A percentile compares a stretch with the other conserved stretches of the same genome.
These are phyloP conservation scores for Diaporthe helianthi DNA, from an alignment of 2,329 filamentous ascomycete species.

Conservation along the genomic window DNA sequence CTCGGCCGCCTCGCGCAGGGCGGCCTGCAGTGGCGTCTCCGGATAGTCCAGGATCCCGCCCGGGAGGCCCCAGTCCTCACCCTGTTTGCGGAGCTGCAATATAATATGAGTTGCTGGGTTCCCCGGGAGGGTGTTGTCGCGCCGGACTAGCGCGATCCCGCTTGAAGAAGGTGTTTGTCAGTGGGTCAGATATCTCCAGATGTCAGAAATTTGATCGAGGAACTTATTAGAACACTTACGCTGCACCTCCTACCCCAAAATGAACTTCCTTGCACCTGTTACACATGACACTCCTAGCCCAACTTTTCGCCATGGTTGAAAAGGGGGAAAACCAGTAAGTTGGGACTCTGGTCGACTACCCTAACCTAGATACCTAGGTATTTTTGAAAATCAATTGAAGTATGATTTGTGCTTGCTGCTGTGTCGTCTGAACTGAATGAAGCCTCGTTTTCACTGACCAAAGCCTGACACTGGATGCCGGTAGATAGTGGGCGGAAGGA, in stretches of 20 bases:
- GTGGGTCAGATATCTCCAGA: background rate
- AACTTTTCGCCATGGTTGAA: background rate
- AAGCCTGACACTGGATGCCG: background rate
- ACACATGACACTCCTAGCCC: background rate
- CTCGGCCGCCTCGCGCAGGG: conserved; percentile 22
- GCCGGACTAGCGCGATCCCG: conserved; percentile 8
- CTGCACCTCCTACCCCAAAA: background rate
- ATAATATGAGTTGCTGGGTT: background rate
- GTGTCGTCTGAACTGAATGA: background rate
- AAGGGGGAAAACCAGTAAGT: too few relatives aligned
- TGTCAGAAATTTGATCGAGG: too few relatives aligned
- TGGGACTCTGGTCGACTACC: background rate
- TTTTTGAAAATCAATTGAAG: background rate
- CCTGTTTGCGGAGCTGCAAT: conserved; percentile 5
- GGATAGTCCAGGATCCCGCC: conserved; percentile 7
- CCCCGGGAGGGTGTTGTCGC: background rate
- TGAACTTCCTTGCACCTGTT: background rate
- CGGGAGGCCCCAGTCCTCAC: background rate
- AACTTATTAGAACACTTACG: background rate
- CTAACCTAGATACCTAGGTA: too few relatives aligned
- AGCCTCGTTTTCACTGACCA: background rate
- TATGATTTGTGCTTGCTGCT: background rate
- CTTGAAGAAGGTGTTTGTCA: background rate
- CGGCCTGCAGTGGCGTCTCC: background rate
- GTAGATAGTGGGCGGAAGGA: background rate